A percentile compares a stretch with the other conserved stretches of the same genome.
These are phyloP conservation scores for Jamesozyma spencerorum DNA, from an alignment of 805 yeast genomes.

Conservation along the genomic window DNA sequence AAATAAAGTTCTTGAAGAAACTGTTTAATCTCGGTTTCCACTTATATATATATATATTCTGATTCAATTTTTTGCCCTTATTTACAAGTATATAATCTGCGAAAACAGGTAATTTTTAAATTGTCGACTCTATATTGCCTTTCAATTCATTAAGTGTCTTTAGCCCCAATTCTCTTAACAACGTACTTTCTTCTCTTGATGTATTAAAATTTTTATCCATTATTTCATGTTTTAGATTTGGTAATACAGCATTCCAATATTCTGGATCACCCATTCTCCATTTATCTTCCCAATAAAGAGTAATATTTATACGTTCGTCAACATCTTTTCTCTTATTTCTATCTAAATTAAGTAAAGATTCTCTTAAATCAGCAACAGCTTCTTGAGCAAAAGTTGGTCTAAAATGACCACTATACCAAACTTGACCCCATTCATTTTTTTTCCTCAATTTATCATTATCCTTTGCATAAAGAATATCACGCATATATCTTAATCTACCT, in stretches of 20 bases:
- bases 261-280: conserved; percentile 78
- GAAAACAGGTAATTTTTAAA: too few relatives aligned
- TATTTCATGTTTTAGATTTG: conserved; percentile 46
- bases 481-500: conserved; percentile 59
- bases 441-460: conserved; percentile 62
- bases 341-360: conserved; percentile 19
- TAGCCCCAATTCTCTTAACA: conserved; percentile 48
- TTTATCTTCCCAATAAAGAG: conserved; percentile 70
- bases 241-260: conserved; percentile 53
- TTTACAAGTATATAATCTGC: too few relatives aligned
- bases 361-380: conserved; percentile 70
- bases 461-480: conserved; percentile 53
- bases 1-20: conserved; percentile 80
- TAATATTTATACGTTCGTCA: conserved; percentile 30
- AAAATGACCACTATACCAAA: conserved; percentile 81
- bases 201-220: conserved; percentile 43
- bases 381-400: conserved; percentile 88
- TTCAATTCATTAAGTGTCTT: conserved; percentile 14
- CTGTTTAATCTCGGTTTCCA: conserved; percentile 44
- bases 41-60: background rate
- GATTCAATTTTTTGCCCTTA: too few relatives aligned
- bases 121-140: too few relatives aligned
- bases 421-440: conserved; percentile 65
- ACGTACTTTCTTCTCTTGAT: conserved; percentile 58
- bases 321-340: conserved; percentile 44